Base-by-base conservation (phyloP, 2,329 filamentous ascomycete genomes). In the Fonsecaea monophora region DNA sequence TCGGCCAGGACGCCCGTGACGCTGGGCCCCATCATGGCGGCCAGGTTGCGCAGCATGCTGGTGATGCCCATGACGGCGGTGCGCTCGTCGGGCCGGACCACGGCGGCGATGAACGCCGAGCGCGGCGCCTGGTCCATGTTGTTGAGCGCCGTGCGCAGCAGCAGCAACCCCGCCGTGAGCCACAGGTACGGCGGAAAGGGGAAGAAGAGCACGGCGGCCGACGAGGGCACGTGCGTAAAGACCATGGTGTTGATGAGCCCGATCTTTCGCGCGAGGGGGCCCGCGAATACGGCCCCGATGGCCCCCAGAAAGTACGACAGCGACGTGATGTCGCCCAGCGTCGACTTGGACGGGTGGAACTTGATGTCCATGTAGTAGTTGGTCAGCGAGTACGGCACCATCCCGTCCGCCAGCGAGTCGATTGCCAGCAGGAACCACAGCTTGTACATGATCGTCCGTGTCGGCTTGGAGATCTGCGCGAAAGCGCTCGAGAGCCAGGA, bases 1-100 rank as follows among this genome's bases (percentile, higher is more conserved):
- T 81, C 83, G 0, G 86, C 86, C 13, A 89, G 75, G 0, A 83
- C 69, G 0, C 87, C 87, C 0, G 87, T 89, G 1, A 88, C 73
- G 0, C 78, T 84, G 0, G 87, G 86, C 0, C 87, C 82, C 0
- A 80, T 75, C 65, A 81, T 87, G 68, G 86, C 82, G 0, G 87
- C 86, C 10, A 90, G 72, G 0, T 87, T 90, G 6, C 87, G 80
- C 34, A 90, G 66, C 73, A 87, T 86, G 55, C 80, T 82, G 0
- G 87, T 90, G 70, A 91, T 88, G 12, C 89, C 89, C 86, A 90
- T 88, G n/a, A 89, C 87, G 0, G 87, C 88, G 0, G 89, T 91
- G 1, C 88, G 80, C 76, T 91, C 89, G 62, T 86, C 84, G 0
- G 87, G 85, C 68, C 82, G 84, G 2, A 90, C 88, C 0, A 89